Percentiles rank a stretch among this genome's conserved stretches.
Conservation (phyloP, 2,329 filamentous ascomycete genomes). For the Epichloe festucae region DNA sequence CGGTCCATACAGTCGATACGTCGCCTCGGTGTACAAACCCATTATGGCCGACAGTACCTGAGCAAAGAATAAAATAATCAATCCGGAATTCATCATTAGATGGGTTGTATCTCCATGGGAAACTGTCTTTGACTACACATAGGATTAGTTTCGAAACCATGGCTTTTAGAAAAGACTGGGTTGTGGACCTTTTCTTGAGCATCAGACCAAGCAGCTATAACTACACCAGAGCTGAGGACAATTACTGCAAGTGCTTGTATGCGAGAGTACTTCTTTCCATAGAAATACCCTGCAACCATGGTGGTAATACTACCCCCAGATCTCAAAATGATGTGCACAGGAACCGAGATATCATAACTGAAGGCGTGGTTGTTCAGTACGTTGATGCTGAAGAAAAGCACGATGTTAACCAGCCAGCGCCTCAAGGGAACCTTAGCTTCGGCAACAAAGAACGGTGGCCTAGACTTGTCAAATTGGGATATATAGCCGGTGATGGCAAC, state of each 20-base stretch:
- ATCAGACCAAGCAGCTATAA: constrained; percentile 82
- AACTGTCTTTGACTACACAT: neutral
- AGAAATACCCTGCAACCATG: constrained; percentile 78
- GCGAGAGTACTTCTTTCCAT: constrained; percentile 71
- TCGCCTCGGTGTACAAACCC: constrained; percentile 87
- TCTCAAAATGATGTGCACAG: constrained; percentile 89
- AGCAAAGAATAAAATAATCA: constrained; percentile 72
- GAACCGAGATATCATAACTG: constrained; percentile 90
- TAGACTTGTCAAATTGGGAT: constrained; percentile 56
- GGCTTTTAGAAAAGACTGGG: neutral
- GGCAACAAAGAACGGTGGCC: constrained; percentile 59
- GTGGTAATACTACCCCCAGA: constrained; percentile 97
- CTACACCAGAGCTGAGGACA: constrained; percentile 73
- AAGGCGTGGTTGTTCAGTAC: constrained; percentile 97
- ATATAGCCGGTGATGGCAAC: constrained; percentile 68
- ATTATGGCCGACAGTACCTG: constrained; percentile 87
- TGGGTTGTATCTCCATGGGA: constrained; percentile 6
- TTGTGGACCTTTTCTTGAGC: constrained; percentile 60
- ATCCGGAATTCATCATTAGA: constrained; percentile 44
- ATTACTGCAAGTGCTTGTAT: constrained; percentile 72
- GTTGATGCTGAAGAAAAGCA: constrained; percentile 87
- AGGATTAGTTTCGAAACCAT: neutral
- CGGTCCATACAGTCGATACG: constrained; percentile 72
- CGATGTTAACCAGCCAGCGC: constrained; percentile 79
- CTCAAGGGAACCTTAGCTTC: constrained; percentile 69